phyloP scores from a whole-genome alignment of 352 stramenopile genomes.

The Globisporangium spinosum region DNA sequence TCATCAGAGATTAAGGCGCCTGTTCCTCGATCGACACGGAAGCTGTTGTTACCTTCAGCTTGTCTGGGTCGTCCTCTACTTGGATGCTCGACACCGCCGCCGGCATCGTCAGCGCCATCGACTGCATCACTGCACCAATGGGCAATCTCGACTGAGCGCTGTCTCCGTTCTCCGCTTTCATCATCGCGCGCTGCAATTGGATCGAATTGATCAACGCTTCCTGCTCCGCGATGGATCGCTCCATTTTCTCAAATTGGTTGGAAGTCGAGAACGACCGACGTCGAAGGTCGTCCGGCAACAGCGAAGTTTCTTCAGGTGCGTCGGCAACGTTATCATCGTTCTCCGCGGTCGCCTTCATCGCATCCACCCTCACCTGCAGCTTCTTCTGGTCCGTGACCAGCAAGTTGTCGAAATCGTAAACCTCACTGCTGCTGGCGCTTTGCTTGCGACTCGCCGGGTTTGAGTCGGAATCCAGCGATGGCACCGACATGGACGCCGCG shows the following conservation, averaged over 20 bases:
- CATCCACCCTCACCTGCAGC: not conserved
- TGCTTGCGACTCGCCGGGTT: constrained; percentile 5
- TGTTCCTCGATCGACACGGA: not conserved
- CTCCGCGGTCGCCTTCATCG: not conserved
- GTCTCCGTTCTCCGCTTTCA: constrained; percentile 15
- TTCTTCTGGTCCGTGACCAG: constrained; percentile 8
- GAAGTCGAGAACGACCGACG: constrained; percentile 45
- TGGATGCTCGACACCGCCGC: not conserved
- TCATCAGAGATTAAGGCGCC: not conserved
- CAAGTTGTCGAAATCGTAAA: constrained; percentile 43
- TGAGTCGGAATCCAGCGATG: not conserved
- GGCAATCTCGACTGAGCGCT: constrained; percentile 10
- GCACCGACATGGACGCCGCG: constrained; percentile 17
- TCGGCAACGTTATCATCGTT: not conserved
- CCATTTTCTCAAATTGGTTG: constrained; percentile 48
- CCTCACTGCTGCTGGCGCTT: constrained; percentile 5
- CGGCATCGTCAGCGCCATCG: constrained; percentile 7
- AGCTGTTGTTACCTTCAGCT: not conserved
- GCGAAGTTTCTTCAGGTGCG: constrained; percentile 6
- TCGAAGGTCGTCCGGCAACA: constrained; percentile 20
- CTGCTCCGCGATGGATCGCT: constrained; percentile 65
- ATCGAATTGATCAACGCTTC: constrained; percentile 57
- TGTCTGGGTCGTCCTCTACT: not conserved
- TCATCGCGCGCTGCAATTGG: constrained; percentile 45
- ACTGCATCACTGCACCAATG: constrained; percentile 23